Evolutionary conservation across 306 rosid species (phyloP).

Genomic region (Myrica gale): DNA sequence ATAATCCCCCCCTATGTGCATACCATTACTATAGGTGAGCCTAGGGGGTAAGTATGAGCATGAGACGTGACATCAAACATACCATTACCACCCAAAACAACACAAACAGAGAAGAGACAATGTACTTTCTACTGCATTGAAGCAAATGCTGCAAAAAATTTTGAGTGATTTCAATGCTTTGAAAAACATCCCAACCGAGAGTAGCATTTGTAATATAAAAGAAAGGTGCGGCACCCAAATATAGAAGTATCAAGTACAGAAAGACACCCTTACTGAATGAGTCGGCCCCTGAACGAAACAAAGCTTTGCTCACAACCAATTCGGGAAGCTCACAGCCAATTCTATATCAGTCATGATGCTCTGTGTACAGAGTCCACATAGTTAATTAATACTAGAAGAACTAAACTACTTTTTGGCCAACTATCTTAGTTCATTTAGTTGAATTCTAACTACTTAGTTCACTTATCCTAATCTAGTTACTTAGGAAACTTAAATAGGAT

Average conservation of each 20-base stretch:
- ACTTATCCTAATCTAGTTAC: too few species aligned
- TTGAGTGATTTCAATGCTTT: not conserved
- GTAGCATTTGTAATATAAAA: not conserved
- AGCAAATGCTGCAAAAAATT: not conserved
- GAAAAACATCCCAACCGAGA: not conserved
- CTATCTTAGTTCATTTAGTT: too few species aligned
- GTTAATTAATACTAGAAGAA: not conserved
- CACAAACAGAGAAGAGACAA: too few species aligned
- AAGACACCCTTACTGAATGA: not conserved
- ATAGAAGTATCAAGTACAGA: not conserved
- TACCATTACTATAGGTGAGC: too few species aligned
- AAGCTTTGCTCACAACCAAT: not conserved
- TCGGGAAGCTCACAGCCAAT: not conserved
- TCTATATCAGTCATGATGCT: not conserved
- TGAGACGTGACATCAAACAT: too few species aligned
- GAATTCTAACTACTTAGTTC: too few species aligned
- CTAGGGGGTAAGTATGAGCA: too few species aligned
- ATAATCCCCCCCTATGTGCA: too few species aligned
- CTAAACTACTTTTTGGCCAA: not conserved
- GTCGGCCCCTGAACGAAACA: not conserved
- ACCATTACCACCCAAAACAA: too few species aligned
- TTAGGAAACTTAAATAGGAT: too few species aligned
- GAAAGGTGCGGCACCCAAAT: not conserved
- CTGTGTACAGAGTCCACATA: not conserved
- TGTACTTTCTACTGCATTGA: not conserved